These are phyloP conservation scores for Leonotis leonurus DNA, from an alignment of 257 asterid species.

Conservation along the genomic window DNA sequence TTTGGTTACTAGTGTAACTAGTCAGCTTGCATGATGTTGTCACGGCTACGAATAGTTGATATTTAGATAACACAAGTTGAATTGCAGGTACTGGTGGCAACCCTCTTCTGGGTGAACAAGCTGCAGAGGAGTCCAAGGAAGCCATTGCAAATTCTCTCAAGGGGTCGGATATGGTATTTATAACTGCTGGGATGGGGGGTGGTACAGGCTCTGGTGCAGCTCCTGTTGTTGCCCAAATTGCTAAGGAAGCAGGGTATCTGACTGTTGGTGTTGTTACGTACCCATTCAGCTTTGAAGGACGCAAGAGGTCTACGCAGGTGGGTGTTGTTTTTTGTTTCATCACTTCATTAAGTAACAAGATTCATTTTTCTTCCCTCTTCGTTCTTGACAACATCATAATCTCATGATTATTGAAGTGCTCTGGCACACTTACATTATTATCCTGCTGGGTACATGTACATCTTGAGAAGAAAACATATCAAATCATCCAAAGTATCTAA, in stretches of 20 bases:
- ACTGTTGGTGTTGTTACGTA: conserved; percentile 97
- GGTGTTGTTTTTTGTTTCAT: conserved; percentile 24
- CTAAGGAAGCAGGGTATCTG: conserved; percentile 91
- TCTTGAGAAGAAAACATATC: neutral
- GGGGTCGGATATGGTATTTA: conserved; percentile 98
- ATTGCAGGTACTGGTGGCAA: conserved; percentile 92
- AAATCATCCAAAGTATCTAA: neutral
- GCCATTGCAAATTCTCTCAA: conserved; percentile 74
- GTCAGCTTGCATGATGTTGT: neutral
- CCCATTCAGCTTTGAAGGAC: conserved; percentile 98
- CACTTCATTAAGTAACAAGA: neutral
- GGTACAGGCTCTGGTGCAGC: conserved; percentile 99
- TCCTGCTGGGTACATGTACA: neutral
- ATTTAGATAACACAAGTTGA: conserved; percentile 2
- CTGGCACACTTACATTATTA: neutral
- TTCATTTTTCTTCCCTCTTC: neutral
- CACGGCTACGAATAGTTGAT: neutral
- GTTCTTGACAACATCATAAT: neutral
- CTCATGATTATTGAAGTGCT: neutral
- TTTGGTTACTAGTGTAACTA: neutral
- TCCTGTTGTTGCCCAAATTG: conserved; percentile 86
- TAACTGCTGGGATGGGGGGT: conserved; percentile 99
- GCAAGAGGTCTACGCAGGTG: conserved; percentile 86
- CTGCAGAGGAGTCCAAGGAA: conserved; percentile 97
- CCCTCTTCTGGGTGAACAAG: conserved; percentile 93